Evolutionary conservation across 2,329 filamentous ascomycete species (phyloP).

Genomic region (Onygenales sp.): DNA sequence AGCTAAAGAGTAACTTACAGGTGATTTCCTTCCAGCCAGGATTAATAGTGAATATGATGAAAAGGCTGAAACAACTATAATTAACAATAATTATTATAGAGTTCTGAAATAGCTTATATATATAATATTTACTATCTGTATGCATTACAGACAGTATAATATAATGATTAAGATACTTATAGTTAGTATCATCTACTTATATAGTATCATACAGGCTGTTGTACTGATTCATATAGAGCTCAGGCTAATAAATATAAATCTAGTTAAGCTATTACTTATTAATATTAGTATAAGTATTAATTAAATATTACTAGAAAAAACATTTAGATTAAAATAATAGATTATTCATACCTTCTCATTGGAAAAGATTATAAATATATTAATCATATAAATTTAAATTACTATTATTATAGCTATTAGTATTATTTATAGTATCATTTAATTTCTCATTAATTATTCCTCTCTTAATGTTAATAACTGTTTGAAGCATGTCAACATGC

Average conservation of each 20-base stretch:
- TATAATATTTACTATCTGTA: background rate
- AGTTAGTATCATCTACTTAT: background rate
- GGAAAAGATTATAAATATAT: no score
- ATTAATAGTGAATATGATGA: background rate
- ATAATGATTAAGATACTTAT: background rate
- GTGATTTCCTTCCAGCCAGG: background rate
- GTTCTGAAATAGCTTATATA: background rate
- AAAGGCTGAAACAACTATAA: background rate
- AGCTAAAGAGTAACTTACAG: background rate
- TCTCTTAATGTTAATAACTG: no score
- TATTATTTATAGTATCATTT: no score
- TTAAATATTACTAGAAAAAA: no score
- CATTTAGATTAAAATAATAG: no score
- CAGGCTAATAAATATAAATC: background rate
- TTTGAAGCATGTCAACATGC: no score
- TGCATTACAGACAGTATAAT: background rate
- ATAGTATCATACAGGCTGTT: background rate
- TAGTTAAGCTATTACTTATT: no score
- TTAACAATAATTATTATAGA: background rate
- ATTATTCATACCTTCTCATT: no score
- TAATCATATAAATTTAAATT: no score
- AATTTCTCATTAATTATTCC: no score
- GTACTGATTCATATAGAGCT: background rate
- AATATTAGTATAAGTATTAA: no score
- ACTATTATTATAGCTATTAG: no score